phyloP scores from a whole-genome alignment of 163 green algal genomes.

The Chlorella variabilis region DNA sequence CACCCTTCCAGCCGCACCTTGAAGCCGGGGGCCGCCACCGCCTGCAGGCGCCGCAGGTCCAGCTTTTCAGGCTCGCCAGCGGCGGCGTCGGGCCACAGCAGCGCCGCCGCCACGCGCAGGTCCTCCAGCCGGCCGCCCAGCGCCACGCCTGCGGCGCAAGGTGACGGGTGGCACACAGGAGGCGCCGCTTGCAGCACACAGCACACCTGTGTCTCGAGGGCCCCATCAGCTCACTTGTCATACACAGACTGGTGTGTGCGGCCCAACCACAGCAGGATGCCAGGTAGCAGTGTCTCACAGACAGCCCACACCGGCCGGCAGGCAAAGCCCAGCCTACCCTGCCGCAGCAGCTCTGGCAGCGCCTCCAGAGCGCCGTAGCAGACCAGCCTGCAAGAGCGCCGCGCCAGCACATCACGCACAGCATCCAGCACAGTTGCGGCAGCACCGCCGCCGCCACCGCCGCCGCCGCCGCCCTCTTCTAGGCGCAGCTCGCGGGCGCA shows the following conservation, averaged over 20 bases:
- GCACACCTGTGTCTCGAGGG: no score
- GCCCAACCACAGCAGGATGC: no score
- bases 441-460: no score
- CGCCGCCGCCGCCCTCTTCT: not conserved
- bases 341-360: constrained; percentile 7
- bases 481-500: not conserved
- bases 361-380: constrained; percentile 11
- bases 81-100: constrained; percentile 16
- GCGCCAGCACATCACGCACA: constrained; percentile 22
- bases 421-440: constrained; percentile 19
- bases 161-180: no score
- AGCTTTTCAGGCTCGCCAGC: constrained; percentile 1
- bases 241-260: no score
- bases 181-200: no score
- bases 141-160: not conserved
- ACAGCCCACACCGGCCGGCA: no score
- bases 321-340: no score
- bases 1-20: not conserved
- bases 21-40: not conserved
- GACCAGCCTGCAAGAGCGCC: not conserved
- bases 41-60: constrained; percentile 10
- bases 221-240: no score
- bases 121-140: constrained; percentile 30
- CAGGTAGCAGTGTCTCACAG: no score
- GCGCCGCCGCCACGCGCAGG: constrained; percentile 3